Percentiles rank a stretch among this genome's conserved stretches.
phyloP scores from a whole-genome alignment of 2,329 filamentous ascomycete species.

The Alternaria longipes region DNA sequence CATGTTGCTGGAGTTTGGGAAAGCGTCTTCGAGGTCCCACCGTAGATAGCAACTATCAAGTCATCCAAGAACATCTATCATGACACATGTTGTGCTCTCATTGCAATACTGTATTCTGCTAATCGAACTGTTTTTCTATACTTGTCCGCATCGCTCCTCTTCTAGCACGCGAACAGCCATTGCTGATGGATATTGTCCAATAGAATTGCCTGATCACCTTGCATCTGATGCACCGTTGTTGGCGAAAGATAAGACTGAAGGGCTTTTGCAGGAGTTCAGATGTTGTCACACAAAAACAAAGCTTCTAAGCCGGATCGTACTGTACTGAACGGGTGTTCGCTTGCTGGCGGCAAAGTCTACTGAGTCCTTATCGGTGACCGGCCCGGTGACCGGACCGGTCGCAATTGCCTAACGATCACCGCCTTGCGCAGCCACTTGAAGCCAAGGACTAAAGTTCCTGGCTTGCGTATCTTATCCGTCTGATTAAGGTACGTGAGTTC shows the following conservation, averaged over 20 bases:
- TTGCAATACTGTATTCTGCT: neutral
- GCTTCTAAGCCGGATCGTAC: neutral
- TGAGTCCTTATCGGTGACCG: neutral
- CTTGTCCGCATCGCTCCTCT: neutral
- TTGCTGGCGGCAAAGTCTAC: neutral
- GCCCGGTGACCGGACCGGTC: constrained; percentile 1
- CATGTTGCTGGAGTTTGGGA: neutral
- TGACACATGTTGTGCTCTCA: neutral
- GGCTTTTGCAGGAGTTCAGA: neutral
- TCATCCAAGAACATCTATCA: neutral
- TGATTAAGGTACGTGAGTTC: neutral
- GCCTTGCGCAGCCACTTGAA: neutral
- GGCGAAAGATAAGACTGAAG: neutral
- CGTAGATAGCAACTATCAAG: neutral
- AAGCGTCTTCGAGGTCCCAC: neutral
- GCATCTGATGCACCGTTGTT: neutral
- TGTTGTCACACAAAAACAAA: neutral
- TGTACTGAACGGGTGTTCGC: neutral
- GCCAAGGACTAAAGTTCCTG: neutral
- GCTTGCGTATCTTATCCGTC: neutral
- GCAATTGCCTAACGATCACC: neutral
- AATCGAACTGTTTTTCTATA: neutral
- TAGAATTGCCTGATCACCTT: neutral
- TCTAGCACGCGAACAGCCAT: neutral
- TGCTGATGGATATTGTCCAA: neutral